phyloP scores from a whole-genome alignment of 164 flowering plant species.

The Malania oleifera region DNA sequence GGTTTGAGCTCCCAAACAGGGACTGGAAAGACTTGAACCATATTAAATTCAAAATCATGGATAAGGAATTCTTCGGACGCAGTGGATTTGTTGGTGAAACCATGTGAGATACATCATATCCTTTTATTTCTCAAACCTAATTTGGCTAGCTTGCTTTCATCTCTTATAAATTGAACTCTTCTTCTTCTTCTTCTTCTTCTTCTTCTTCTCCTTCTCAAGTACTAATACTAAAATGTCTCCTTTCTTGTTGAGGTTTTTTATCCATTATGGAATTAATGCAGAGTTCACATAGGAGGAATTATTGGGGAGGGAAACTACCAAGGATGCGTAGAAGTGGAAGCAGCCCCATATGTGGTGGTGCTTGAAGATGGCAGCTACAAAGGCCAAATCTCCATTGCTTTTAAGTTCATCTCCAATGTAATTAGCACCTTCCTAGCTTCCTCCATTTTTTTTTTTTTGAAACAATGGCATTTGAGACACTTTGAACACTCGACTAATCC shows the following conservation, averaged over 20 bases:
- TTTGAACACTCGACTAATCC: too few relatives aligned
- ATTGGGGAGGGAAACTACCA: conserved; percentile 48
- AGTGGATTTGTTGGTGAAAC: conserved; percentile 69
- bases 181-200: too few relatives aligned
- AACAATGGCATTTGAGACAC: neutral
- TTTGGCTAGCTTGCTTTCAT: neutral
- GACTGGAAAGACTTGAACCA: conserved; percentile 35
- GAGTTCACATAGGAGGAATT: conserved; percentile 69
- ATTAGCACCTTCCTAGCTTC: neutral
- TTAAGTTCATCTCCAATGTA: conserved; percentile 55
- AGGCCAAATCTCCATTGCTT: conserved; percentile 67
- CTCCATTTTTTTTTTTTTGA: neutral
- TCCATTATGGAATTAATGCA: too few relatives aligned
- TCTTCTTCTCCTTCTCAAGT: too few relatives aligned
- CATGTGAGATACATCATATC: conserved; percentile 23
- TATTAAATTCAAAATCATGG: conserved; percentile 60
- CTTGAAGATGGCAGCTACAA: conserved; percentile 72
- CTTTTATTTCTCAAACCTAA: neutral
- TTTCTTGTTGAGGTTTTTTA: too few relatives aligned
- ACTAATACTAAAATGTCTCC: too few relatives aligned
- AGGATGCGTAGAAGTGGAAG: conserved; percentile 48
- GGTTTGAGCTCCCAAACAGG: conserved; percentile 31
- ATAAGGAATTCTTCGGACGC: conserved; percentile 26
- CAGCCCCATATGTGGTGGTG: conserved; percentile 69
- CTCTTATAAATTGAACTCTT: neutral